Evolutionary conservation across 345 rosid genomes (phyloP).

Genomic region (Aquilaria malaccensis): DNA sequence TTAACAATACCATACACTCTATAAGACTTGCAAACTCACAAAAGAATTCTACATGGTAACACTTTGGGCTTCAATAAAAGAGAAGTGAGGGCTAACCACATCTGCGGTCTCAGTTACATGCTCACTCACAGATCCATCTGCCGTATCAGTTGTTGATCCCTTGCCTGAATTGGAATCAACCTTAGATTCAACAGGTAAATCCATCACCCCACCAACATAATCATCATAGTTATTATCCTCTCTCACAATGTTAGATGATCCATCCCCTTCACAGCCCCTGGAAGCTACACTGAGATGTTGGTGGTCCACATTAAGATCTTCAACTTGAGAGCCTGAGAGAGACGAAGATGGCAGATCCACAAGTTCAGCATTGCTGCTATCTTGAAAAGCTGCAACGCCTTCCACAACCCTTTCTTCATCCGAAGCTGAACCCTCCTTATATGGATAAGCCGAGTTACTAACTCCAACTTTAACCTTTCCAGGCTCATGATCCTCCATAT

Average conservation of each 20-base stretch:
- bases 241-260: background rate
- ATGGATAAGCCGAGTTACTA: constrained; percentile 3
- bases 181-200: constrained; percentile 10
- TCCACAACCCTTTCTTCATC: constrained; percentile 10
- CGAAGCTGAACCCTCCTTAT: constrained; percentile 3
- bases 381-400: constrained; percentile 12
- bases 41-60: background rate
- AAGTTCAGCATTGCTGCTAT: constrained; percentile 9
- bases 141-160: constrained; percentile 14
- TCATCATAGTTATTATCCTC: constrained; percentile 16
- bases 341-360: no score
- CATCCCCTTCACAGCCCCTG: constrained; percentile 13
- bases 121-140: constrained; percentile 13
- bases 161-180: constrained; percentile 17
- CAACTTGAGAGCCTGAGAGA: no score
- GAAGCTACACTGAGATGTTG: constrained; percentile 5
- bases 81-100: constrained; percentile 21
- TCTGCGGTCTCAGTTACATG: constrained; percentile 14
- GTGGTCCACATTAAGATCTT: background rate
- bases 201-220: constrained; percentile 15
- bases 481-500: constrained; percentile 13
- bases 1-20: background rate
- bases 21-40: background rate
- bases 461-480: constrained; percentile 2
- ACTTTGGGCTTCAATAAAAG: constrained; percentile 8